These are phyloP conservation scores for Podaxis sp. DNA, from an alignment of 768 basidiomycete species.

Conservation along the genomic window DNA sequence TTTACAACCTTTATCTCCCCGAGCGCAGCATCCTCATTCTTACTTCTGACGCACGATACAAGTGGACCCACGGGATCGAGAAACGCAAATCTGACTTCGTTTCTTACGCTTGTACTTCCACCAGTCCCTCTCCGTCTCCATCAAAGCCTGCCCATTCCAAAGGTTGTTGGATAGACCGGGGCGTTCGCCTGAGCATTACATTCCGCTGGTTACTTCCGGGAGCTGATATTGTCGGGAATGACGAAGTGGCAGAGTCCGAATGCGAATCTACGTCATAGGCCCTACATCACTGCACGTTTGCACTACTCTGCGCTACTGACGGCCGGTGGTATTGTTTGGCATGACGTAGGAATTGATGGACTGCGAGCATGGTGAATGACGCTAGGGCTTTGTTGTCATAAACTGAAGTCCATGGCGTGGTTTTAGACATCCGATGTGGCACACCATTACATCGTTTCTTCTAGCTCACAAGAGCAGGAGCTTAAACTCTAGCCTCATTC, in stretches of 20 bases:
- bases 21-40: conserved; percentile 76
- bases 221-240: conserved; percentile 73
- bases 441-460: no score
- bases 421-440: no score
- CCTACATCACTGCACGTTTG: not conserved
- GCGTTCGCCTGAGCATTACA: conserved; percentile 74
- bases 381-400: no score
- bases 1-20: conserved; percentile 67
- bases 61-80: conserved; percentile 88
- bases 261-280: not conserved
- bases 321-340: not conserved
- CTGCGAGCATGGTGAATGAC: no score
- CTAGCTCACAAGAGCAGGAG: no score
- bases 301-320: not conserved
- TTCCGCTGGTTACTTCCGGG: conserved; percentile 86
- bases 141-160: not conserved
- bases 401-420: no score
- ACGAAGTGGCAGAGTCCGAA: not conserved
- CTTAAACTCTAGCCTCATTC: no score
- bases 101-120: conserved; percentile 26
- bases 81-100: conserved; percentile 62
- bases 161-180: conserved; percentile 48
- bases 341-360: no score
- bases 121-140: not conserved
- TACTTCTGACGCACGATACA: conserved; percentile 77